These are phyloP conservation scores for Monosporascus sp. DNA, from an alignment of 2,329 filamentous ascomycete genomes.

Conservation along the genomic window DNA sequence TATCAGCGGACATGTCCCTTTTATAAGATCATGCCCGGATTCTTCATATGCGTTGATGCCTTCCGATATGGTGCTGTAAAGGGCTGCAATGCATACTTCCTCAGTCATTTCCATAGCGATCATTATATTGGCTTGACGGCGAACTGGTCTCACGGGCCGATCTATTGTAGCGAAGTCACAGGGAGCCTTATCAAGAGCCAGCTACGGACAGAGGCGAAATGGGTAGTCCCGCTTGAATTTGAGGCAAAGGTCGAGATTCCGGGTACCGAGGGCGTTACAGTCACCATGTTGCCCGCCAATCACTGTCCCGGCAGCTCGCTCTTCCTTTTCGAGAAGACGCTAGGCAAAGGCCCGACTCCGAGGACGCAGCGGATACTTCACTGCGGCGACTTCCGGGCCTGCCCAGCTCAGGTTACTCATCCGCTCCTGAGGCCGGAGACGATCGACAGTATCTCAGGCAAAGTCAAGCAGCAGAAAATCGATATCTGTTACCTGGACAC, in stretches of 20 bases:
- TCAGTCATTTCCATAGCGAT: constrained; percentile 97
- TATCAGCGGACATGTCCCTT: constrained; percentile 92
- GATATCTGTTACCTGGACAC: constrained; percentile 97
- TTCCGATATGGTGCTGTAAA: constrained; percentile 92
- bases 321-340: constrained; percentile 81
- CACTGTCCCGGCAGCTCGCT: constrained; percentile 94
- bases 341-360: constrained; percentile 53
- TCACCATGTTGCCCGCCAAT: constrained; percentile 95
- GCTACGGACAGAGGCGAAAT: constrained; percentile 78
- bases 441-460: constrained; percentile 64
- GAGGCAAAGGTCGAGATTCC: constrained; percentile 75
- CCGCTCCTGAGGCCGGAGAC: constrained; percentile 73
- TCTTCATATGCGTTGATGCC: constrained; percentile 90
- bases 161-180: constrained; percentile 92
- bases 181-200: constrained; percentile 84
- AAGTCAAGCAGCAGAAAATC: constrained; percentile 74
- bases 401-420: constrained; percentile 76
- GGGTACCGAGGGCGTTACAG: constrained; percentile 72
- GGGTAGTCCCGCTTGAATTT: constrained; percentile 79
- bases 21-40: constrained; percentile 94
- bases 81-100: constrained; percentile 89
- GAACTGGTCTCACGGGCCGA: constrained; percentile 87
- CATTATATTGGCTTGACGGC: constrained; percentile 90
- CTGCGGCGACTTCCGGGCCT: constrained; percentile 93
- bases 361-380: constrained; percentile 78